phyloP scores from a whole-genome alignment of 208 protist species.

The Trypanosoma rangeli region DNA sequence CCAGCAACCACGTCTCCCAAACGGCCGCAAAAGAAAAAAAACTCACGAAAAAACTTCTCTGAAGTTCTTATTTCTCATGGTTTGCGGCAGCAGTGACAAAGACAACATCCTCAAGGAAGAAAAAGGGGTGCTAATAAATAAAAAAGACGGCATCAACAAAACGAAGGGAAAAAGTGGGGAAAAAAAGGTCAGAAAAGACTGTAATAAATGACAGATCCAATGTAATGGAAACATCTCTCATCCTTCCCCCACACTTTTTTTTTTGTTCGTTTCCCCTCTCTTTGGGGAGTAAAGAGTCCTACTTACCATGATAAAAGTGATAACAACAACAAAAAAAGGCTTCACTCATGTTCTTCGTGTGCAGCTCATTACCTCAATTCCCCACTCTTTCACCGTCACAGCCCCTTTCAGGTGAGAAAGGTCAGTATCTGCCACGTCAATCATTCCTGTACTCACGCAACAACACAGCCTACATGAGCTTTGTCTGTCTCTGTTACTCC shows the following conservation, averaged over 20 bases:
- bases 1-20: too few relatives aligned
- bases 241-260: neutral
- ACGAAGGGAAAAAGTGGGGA: neutral
- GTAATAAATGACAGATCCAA: neutral
- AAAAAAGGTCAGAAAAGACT: slow-evolving; percentile 23
- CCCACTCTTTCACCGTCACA: too few relatives aligned
- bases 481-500: neutral
- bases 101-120: neutral
- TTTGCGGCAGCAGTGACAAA: neutral
- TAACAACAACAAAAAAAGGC: neutral
- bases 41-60: too few relatives aligned
- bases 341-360: neutral
- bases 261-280: neutral
- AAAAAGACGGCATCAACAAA: neutral
- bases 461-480: too few relatives aligned
- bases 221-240: neutral
- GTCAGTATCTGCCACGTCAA: neutral
- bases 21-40: too few relatives aligned
- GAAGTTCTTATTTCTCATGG: neutral
- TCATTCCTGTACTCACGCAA: neutral
- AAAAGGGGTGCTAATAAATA: neutral
- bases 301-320: slow-evolving; percentile 1
- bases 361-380: slow-evolving; percentile 5
- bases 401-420: neutral
- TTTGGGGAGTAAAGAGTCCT: slow-evolving; percentile 4